Conservation (phyloP, 768 basidiomycete species). For the Lentinula raphanica region DNA sequence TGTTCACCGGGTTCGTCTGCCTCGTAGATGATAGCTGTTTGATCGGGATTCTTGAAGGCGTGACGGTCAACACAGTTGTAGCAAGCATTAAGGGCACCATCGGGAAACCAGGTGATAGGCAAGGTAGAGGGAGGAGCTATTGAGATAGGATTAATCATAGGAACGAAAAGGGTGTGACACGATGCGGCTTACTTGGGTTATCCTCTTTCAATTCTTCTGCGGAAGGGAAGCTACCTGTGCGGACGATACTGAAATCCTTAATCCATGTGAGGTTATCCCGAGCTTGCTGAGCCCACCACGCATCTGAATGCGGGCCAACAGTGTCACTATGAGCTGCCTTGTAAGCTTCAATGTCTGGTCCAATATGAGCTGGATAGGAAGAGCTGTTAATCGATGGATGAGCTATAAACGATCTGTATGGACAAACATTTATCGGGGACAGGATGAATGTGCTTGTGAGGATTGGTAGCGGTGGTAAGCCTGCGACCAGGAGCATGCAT, state of each 20-base stretch:
- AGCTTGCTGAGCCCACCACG: constrained; percentile 64
- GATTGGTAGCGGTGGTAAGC: neutral
- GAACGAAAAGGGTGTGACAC: constrained; percentile 28
- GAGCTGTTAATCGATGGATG: constrained; percentile 47
- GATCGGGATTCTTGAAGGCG: constrained; percentile 86
- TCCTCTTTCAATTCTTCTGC: constrained; percentile 1
- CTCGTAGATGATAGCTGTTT: constrained; percentile 97
- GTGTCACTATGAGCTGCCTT: constrained; percentile 59
- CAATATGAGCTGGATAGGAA: constrained; percentile 55
- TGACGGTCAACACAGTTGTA: constrained; percentile 99
- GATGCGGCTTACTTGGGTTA: neutral
- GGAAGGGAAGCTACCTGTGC: constrained; percentile 1
- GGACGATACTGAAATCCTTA: neutral
- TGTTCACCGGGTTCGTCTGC: constrained; percentile 90
- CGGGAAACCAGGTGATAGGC: constrained; percentile 94
- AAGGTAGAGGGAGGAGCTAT: constrained; percentile 84
- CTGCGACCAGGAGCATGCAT: constrained; percentile 2
- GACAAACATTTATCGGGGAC: constrained; percentile 11
- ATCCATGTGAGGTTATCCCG: neutral
- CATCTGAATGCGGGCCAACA: constrained; percentile 70
- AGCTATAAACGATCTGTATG: constrained; percentile 20
- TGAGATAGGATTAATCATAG: constrained; percentile 78
- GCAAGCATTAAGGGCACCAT: constrained; percentile 85
- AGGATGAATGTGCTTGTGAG: constrained; percentile 1
- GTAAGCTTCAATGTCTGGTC: constrained; percentile 77